Evolutionary conservation across 345 rosid genomes (phyloP).

Genomic region (Bruguiera sexangula): DNA sequence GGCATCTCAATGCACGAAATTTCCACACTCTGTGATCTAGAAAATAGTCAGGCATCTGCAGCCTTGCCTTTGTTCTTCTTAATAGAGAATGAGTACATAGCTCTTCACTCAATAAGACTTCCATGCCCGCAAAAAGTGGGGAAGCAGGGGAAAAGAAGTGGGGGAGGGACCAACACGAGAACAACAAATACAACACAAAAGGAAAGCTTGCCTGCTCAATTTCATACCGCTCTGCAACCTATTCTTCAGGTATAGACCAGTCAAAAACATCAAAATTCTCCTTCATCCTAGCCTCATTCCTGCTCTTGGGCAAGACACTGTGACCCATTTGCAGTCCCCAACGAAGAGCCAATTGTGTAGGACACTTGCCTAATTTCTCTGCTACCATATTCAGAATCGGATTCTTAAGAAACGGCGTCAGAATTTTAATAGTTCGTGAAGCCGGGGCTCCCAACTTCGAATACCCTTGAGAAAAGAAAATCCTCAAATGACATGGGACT

Average conservation of each 20-base stretch:
- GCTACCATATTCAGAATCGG: conserved; percentile 38
- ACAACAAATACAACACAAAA: background rate
- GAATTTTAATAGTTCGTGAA: conserved; percentile 31
- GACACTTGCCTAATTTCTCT: conserved; percentile 43
- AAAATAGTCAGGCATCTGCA: no score
- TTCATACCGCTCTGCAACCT: conserved; percentile 33
- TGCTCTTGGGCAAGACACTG: conserved; percentile 59
- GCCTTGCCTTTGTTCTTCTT: no score
- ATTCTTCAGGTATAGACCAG: conserved; percentile 71
- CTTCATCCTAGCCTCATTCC: conserved; percentile 38
- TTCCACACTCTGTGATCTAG: no score
- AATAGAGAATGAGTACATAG: background rate
- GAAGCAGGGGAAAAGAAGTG: background rate
- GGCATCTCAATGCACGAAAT: no score
- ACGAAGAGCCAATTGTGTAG: conserved; percentile 58
- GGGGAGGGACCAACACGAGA: background rate
- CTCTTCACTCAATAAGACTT: background rate
- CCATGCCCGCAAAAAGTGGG: background rate
- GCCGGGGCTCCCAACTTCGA: conserved; percentile 55
- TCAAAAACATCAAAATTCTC: conserved; percentile 56
- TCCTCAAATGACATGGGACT: no score
- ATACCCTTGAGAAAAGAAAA: conserved; percentile 37
- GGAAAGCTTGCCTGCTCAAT: conserved; percentile 20
- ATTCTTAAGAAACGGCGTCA: conserved; percentile 40
- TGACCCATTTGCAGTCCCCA: conserved; percentile 67